These are phyloP conservation scores for Pythium dissimile DNA, from an alignment of 352 stramenopile genomes.

Conservation along the genomic window DNA sequence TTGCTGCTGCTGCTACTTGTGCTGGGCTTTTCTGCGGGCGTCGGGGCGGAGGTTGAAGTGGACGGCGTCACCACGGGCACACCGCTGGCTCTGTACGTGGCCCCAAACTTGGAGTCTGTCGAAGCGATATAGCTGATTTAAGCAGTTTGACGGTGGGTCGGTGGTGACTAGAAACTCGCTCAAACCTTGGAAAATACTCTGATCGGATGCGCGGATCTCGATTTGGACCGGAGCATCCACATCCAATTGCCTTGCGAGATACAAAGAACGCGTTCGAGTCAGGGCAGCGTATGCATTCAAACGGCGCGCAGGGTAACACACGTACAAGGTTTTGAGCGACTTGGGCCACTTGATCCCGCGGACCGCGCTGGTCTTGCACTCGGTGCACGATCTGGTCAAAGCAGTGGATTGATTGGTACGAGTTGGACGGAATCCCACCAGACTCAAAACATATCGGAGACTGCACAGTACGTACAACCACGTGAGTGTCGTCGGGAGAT, in stretches of 20 bases:
- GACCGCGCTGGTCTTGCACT: neutral
- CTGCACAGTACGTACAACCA: too few species aligned
- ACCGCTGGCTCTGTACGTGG: neutral
- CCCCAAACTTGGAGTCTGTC: neutral
- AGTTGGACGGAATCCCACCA: too few species aligned
- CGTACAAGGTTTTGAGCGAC: neutral
- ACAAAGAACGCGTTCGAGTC: too few species aligned
- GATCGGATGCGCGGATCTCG: neutral
- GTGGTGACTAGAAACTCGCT: neutral
- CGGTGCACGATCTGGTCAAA: neutral
- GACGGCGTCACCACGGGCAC: neutral
- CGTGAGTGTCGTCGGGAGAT: neutral
- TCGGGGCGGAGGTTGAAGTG: neutral
- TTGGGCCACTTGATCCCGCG: neutral
- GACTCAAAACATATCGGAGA: too few species aligned
- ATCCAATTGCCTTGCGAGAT: too few species aligned
- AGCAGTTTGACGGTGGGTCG: neutral
- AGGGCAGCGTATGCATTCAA: too few species aligned
- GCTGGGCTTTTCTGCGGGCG: neutral
- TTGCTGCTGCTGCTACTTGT: neutral
- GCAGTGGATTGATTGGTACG: neutral
- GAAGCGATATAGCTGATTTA: neutral
- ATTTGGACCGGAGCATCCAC: neutral
- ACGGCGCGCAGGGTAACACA: too few species aligned
- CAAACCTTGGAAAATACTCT: neutral